Percentiles rank a stretch among this genome's conserved stretches.
phyloP scores from a whole-genome alignment of 805 yeast genomes.

The Barnettozyma vustinii region DNA sequence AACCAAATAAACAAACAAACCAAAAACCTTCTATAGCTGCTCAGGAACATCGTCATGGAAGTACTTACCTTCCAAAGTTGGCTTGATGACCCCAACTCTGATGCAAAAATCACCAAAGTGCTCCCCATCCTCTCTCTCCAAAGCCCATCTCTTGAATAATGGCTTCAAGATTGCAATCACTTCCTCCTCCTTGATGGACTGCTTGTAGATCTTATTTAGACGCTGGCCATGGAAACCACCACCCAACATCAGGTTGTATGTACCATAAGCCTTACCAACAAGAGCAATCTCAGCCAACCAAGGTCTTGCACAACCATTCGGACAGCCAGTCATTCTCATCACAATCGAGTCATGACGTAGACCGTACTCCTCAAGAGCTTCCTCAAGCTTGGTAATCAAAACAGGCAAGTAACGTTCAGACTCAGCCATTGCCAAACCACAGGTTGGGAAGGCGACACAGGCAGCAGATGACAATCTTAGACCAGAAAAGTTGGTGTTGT shows the following conservation, averaged over 20 bases:
- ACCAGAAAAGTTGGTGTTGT: conserved; percentile 76
- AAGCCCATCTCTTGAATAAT: conserved; percentile 88
- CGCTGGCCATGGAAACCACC: conserved; percentile 95
- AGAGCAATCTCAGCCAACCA: conserved; percentile 96
- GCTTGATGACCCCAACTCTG: conserved; percentile 81
- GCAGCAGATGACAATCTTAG: conserved; percentile 89
- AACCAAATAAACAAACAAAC: not conserved
- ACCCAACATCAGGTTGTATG: conserved; percentile 90
- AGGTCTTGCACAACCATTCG: conserved; percentile 97
- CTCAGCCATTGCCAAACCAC: conserved; percentile 99
- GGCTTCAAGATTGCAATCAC: conserved; percentile 74
- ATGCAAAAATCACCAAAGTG: conserved; percentile 93
- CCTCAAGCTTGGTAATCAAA: conserved; percentile 75
- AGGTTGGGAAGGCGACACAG: conserved; percentile 97
- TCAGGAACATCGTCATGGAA: conserved; percentile 94
- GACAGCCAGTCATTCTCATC: conserved; percentile 99
- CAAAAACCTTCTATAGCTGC: conserved; percentile 10
- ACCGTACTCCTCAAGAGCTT: conserved; percentile 85
- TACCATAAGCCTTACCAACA: conserved; percentile 92
- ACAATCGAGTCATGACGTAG: conserved; percentile 90
- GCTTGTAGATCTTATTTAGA: conserved; percentile 81
- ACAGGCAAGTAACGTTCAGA: conserved; percentile 85
- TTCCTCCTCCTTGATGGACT: conserved; percentile 88
- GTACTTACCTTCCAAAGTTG: conserved; percentile 83
- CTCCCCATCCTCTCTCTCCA: conserved; percentile 86